Evolutionary conservation across 169 alveolate genomes (phyloP).

Genomic region (Theileria parva): DNA sequence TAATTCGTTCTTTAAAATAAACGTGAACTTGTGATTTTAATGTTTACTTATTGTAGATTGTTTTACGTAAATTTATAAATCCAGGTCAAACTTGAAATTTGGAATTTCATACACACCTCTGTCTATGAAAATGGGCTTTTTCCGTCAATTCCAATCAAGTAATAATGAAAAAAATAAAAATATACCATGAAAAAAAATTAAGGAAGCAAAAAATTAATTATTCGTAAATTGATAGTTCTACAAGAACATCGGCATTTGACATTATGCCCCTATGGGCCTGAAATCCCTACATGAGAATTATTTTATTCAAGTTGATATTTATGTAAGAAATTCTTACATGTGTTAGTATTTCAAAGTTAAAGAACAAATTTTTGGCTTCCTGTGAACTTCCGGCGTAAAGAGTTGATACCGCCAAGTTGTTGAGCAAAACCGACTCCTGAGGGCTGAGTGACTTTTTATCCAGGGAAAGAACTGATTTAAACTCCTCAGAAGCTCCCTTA

Average conservation of each 20-base stretch:
- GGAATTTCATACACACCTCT: constrained; percentile 15
- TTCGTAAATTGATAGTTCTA: constrained; percentile 7
- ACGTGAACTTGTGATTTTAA: background rate
- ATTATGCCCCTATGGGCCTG: constrained; percentile 24
- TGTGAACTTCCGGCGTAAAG: constrained; percentile 34
- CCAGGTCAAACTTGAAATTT: background rate
- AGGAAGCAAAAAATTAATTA: background rate
- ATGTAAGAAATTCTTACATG: constrained; percentile 23
- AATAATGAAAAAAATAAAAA: background rate
- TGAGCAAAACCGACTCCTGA: constrained; percentile 28
- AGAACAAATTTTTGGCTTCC: constrained; percentile 40
- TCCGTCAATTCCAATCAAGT: no score
- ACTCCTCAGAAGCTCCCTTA: constrained; percentile 20
- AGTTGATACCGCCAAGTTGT: constrained; percentile 41
- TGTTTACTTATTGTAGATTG: background rate
- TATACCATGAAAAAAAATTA: background rate
- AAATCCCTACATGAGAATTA: constrained; percentile 5
- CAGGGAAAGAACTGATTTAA: background rate
- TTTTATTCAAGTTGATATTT: background rate
- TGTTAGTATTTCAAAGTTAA: constrained; percentile 14
- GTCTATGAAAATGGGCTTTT: background rate
- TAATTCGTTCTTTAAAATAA: background rate
- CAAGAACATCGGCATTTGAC: constrained; percentile 14
- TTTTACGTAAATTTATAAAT: background rate
- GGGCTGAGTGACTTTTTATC: constrained; percentile 9